A percentile compares a stretch with the other conserved stretches of the same genome.
phyloP scores from a whole-genome alignment of 1,284 basidiomycete species.

The Irpex lacteus region DNA sequence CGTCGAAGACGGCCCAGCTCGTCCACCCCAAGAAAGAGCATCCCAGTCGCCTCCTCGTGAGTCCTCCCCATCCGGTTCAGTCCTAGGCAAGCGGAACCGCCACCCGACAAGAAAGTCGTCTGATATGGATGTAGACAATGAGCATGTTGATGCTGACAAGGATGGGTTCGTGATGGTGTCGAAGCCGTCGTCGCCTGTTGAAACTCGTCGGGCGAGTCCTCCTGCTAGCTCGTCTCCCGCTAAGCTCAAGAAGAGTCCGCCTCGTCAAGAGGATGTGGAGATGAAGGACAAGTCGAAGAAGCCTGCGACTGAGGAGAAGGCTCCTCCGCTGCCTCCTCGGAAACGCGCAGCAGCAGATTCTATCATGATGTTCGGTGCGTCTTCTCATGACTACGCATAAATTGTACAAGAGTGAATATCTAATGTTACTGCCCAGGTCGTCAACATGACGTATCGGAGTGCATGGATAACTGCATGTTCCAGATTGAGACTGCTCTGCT shows the following conservation, averaged over 20 bases:
- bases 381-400: not conserved
- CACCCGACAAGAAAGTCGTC: constrained; percentile 48
- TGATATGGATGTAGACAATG: constrained; percentile 36
- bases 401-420: constrained; percentile 1
- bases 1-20: constrained; percentile 65
- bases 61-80: constrained; percentile 41
- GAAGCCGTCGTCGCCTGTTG: constrained; percentile 32
- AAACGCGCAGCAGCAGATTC: constrained; percentile 59
- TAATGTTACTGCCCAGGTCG: constrained; percentile 56
- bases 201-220: constrained; percentile 13
- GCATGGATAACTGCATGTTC: constrained; percentile 99
- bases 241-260: constrained; percentile 21
- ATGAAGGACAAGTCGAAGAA: constrained; percentile 32
- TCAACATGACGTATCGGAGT: constrained; percentile 98
- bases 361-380: constrained; percentile 84
- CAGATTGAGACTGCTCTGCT: constrained; percentile 93
- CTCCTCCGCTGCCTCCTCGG: constrained; percentile 62
- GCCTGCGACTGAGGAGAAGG: constrained; percentile 32
- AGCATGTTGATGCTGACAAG: constrained; percentile 24
- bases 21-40: constrained; percentile 22
- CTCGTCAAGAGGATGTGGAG: constrained; percentile 40
- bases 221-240: constrained; percentile 15
- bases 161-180: constrained; percentile 49
- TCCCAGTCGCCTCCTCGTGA: constrained; percentile 23
- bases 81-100: constrained; percentile 72